Base-by-base conservation (phyloP, 148 eudicot genomes). In the Agrostemma githago region DNA sequence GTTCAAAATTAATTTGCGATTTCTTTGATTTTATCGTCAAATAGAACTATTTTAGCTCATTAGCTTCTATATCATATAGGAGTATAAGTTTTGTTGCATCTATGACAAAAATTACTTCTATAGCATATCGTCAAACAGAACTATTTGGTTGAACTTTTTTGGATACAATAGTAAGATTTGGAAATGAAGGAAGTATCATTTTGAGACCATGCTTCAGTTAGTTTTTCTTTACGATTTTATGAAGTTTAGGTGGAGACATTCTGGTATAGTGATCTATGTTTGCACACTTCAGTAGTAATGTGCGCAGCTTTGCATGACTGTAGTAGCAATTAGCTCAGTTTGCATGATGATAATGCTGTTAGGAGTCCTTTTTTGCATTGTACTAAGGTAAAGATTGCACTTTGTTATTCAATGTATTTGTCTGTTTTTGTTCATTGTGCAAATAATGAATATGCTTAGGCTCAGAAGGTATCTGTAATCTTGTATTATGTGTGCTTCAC, bases 241-340 rank as follows among this genome's bases (percentile, higher is more conserved):
- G 56, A 43, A 67, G 10, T 41, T 66, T 68, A 68, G 71, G 56
- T 15, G 38, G 56, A n/a, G 48, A 66, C 42, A 40, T n/a, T 41
- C 12, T 4, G 57, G 10, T 68, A 53, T 44, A 67, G 6, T 43
- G 71, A 4, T 44, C 21, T 5, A 19, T 6, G 20, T 44, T 68
- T 3, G 0, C 39, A 19, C 39, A 19, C 37, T 46, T 51, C 14
- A 51, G 56, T 51, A 51, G 56, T 15, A 51, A 51, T 51, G 0
- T 51, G 56, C 56, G 11, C 3, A 51, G 56, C 14, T 51, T 51
- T 51, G 2, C 16, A 51, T 2, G 56, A 12, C 14, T 12, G 11
- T 42, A n/a, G 54, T 41, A 43, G 70, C 53, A 43, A 16, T 67
- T 21, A n/a, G 70, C 21, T 58, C 76, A 10, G 62, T 54, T 57